Evolutionary conservation across 441 rosid genomes (phyloP).

Genomic region (Populus tomentosa): DNA sequence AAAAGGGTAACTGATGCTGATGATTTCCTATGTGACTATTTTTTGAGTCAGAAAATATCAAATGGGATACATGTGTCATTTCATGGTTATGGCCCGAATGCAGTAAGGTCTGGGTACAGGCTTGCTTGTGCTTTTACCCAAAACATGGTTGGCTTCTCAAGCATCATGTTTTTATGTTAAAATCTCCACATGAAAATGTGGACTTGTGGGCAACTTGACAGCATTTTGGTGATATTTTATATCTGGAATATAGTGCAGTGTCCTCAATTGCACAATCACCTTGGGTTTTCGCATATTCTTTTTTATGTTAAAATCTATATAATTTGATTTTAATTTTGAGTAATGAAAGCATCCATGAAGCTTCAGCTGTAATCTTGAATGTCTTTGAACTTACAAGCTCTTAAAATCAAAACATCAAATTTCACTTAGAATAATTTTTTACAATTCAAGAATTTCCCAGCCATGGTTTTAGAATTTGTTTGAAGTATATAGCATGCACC

Average conservation of each 20-base stretch:
- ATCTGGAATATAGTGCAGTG: neutral
- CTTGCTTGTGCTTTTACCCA: too few species aligned
- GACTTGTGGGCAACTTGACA: neutral
- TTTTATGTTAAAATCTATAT: neutral
- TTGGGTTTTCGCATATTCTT: neutral
- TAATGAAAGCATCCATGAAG: neutral
- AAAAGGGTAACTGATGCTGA: conserved; percentile 57
- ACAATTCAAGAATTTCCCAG: neutral
- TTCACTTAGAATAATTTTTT: neutral
- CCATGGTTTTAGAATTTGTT: neutral
- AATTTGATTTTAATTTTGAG: neutral
- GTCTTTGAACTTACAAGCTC: neutral
- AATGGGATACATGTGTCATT: neutral
- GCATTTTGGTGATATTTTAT: neutral
- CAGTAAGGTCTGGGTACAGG: too few species aligned
- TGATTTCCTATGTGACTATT: neutral
- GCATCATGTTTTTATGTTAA: neutral
- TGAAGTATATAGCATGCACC: neutral
- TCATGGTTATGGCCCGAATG: neutral
- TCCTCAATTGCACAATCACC: neutral
- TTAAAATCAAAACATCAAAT: neutral
- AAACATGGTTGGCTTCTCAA: too few species aligned
- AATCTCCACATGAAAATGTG: neutral
- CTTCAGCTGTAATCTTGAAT: neutral
- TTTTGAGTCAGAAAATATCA: neutral